Evolutionary conservation across 768 basidiomycete species (phyloP).

Genomic region (Tricholoma hemisulphureum): DNA sequence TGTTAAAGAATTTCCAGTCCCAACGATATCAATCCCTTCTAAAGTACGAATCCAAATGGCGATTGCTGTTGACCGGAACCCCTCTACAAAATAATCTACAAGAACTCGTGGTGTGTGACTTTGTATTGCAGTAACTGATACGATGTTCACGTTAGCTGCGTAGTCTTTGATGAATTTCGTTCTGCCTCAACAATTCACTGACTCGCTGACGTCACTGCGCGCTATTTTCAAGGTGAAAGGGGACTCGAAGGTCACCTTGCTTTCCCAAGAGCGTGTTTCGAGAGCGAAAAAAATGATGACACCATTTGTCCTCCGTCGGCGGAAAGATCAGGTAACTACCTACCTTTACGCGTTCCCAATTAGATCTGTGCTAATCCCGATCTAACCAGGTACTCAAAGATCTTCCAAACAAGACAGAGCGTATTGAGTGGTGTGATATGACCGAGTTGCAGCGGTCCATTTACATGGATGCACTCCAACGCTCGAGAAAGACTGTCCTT

Average conservation of each 20-base stretch:
- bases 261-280: conserved; percentile 90
- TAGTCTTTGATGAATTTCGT: conserved; percentile 99
- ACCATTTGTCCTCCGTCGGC: conserved; percentile 93
- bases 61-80: conserved; percentile 91
- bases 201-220: conserved; percentile 73
- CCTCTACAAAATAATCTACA: conserved; percentile 92
- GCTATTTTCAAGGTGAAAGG: conserved; percentile 97
- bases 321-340: conserved; percentile 80
- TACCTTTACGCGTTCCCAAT: neutral
- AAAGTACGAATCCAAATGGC: conserved; percentile 84
- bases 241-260: conserved; percentile 82
- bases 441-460: conserved; percentile 77
- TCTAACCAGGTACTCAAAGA: conserved; percentile 77
- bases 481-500: conserved; percentile 78
- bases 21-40: conserved; percentile 90
- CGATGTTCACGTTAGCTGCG: conserved; percentile 7
- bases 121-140: neutral
- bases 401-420: conserved; percentile 88
- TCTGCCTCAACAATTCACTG: conserved; percentile 83
- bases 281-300: conserved; percentile 99
- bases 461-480: conserved; percentile 81
- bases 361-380: neutral
- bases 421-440: conserved; percentile 95
- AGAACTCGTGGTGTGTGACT: conserved; percentile 71
- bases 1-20: conserved; percentile 97